These are phyloP conservation scores for Pichia sp. DNA, from an alignment of 1,139 yeast species.

Conservation along the genomic window DNA sequence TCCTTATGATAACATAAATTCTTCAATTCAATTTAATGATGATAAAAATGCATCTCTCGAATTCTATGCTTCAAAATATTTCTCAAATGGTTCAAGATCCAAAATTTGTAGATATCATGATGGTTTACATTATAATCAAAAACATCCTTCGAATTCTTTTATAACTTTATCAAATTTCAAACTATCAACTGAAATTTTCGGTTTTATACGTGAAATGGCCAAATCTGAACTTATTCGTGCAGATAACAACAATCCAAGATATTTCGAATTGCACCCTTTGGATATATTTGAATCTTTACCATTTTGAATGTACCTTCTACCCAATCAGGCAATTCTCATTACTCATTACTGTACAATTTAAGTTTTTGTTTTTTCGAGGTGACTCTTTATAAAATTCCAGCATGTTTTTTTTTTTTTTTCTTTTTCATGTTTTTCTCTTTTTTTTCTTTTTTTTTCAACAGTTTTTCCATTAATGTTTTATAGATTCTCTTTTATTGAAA, in stretches of 20 bases:
- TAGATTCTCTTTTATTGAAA: background rate
- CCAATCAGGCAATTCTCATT: background rate
- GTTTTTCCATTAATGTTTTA: background rate
- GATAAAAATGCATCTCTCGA: slow-evolving; percentile 13
- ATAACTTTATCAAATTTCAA: slow-evolving; percentile 12
- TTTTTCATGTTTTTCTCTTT: background rate
- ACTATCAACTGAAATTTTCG: slow-evolving; percentile 20
- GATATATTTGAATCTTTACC: slow-evolving; percentile 9
- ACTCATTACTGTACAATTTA: background rate
- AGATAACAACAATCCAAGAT: slow-evolving; percentile 7
- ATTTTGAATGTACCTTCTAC: background rate
- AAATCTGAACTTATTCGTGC: slow-evolving; percentile 16
- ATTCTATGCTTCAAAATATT: slow-evolving; percentile 24
- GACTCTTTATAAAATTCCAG: no score
- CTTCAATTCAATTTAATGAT: background rate
- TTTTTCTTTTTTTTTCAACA: no score
- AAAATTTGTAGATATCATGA: slow-evolving; percentile 15
- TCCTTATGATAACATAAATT: background rate
- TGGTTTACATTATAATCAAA: slow-evolving; percentile 19
- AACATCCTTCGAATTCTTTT: slow-evolving; percentile 21
- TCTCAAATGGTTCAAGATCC: slow-evolving; percentile 22
- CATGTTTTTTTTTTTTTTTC: background rate
- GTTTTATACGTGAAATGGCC: slow-evolving; percentile 27
- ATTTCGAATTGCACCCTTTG: slow-evolving; percentile 16
- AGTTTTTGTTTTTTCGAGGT: no score